Percentiles rank a stretch among this genome's conserved stretches.
Conservation (phyloP, 495 filamentous ascomycete genomes). For the Penicillium nucicola region DNA sequence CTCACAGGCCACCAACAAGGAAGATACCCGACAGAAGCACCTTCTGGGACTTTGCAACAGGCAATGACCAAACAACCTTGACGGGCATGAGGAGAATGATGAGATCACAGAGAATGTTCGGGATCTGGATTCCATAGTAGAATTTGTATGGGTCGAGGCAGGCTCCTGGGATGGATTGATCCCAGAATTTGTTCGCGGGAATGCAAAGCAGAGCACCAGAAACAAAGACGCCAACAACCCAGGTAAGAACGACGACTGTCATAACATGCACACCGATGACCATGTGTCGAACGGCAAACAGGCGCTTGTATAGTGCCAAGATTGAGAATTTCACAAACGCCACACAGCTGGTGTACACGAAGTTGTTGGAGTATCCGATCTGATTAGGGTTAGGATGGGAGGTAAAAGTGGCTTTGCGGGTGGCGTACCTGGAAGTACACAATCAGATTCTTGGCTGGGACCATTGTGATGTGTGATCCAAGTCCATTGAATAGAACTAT, state of each 20-base stretch:
- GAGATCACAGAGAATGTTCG: slow-evolving; percentile 40
- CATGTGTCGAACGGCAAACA: slow-evolving; percentile 32
- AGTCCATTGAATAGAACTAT: slow-evolving; percentile 34
- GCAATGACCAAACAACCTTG: slow-evolving; percentile 38
- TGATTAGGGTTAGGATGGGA: slow-evolving; percentile 3
- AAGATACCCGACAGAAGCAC: slow-evolving; percentile 39
- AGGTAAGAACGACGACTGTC: slow-evolving; percentile 25
- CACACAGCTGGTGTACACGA: slow-evolving; percentile 29
- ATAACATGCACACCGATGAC: slow-evolving; percentile 23
- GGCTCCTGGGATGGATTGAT: slow-evolving; percentile 17
- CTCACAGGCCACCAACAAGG: slow-evolving; percentile 36
- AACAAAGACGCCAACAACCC: slow-evolving; percentile 26
- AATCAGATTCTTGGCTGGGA: slow-evolving; percentile 24
- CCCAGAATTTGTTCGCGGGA: slow-evolving; percentile 32
- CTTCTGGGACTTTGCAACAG: slow-evolving; percentile 35
- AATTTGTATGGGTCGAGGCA: slow-evolving; percentile 30
- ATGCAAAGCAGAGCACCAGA: slow-evolving; percentile 31
- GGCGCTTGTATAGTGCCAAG: slow-evolving; percentile 36
- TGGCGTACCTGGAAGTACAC: slow-evolving; percentile 27
- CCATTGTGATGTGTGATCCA: slow-evolving; percentile 32
- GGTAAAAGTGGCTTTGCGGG: neutral
- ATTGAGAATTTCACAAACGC: slow-evolving; percentile 43
- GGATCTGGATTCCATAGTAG: slow-evolving; percentile 35
- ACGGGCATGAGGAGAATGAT: slow-evolving; percentile 47
- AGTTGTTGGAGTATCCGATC: slow-evolving; percentile 28